Evolutionary conservation across 305 asterid genomes (phyloP), one percentile per base, ranked within the genome.

Genomic region (Salvia sclarea): DNA sequence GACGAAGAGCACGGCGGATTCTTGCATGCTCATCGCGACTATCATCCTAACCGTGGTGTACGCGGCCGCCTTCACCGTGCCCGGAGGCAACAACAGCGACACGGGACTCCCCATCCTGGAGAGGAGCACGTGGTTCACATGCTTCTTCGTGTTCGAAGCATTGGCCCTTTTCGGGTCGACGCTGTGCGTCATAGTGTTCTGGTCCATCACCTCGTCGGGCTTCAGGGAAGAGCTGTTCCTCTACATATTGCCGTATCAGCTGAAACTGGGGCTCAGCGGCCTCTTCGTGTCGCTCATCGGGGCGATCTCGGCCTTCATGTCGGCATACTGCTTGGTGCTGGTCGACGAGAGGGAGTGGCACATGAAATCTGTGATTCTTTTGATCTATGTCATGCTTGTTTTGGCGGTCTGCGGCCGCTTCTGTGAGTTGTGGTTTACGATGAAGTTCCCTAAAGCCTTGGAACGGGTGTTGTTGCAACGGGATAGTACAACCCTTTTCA

Each of bases 11-110:
- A 25, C 56, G 0, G 56, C 68, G 0, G 41, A 62, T 16, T 25
- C 56, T 25, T 62, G 68, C 56, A 62, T 62, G 68, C 44, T 62
- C 1, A 44, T 62, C 6, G 22, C 68, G 5, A 62, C 68, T 8
- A n/a, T 62, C 4, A n/a, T 62, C 28, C 43, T 62, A 1, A 62
- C 68, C 0, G 16, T 62, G 12, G 69, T 16, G 31, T 63, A 44
- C 18, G 11, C 69, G 0, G 45, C 57, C 0, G 57, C 69, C 8
- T 63, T 63, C n/a, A 9, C 40, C 0, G 57, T 28, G 0, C 69
- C 69, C 0, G 68, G 69, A 14, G 69, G 69, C 1, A 3, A 16
- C 56, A 10, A 45, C 9, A 2, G n/a, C 1, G 9, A 8, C 0
- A n/a, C 55, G 0, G 57, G 69, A 8, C 4, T 63, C n/a, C 68